Evolutionary conservation across 495 filamentous ascomycete species (phyloP), one percentile per base, ranked within the genome.

Genomic region (Wilcoxina mikolae): DNA sequence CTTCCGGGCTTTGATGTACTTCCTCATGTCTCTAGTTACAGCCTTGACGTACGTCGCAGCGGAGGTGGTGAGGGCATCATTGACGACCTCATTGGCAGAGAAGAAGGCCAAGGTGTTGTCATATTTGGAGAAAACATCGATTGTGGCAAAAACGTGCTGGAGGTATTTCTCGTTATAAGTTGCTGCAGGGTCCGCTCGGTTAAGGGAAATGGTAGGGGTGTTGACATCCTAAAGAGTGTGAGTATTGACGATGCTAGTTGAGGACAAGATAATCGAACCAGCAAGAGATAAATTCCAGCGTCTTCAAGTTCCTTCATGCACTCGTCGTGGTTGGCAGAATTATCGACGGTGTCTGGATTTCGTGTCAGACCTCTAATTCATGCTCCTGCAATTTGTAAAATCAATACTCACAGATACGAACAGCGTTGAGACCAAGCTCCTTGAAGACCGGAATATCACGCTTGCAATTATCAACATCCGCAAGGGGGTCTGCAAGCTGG

Each of bases 21-120:
- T 78, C 66, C 83, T 84, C 72, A 94, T 85, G 67, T 96, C 90
- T 68, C 90, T 80, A 33, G 85, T 94, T 35, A 85, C 81, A 24
- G 90, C 90, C 75, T 96, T 95, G 70, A 96, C 84, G 63, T 87
- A 90, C 15, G 85, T 84, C 9, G 89, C 90, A 42, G 79, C 72
- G 51, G 71, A 67, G 47, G 85, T 87, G 2, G 84, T 90, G 3
- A 74, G 73, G 56, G 80, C 76, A 57, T 84, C 79, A 72, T 96
- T 93, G 75, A 95, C 87, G 58, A 94, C 88, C 71, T 96, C 90
- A 68, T 96, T 95, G 35, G 86, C 90, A 17, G 89, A 93, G 75
- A 95, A 95, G 80, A 95, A 95, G 47, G 85, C 83, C 44, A 95
- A 73, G 11, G 84, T 89, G 73, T 96, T 96, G 72, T 74, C 70